Evolutionary conservation across 163 green algal species (phyloP).

Genomic region (Chlamydomonas reinhardtii): DNA sequence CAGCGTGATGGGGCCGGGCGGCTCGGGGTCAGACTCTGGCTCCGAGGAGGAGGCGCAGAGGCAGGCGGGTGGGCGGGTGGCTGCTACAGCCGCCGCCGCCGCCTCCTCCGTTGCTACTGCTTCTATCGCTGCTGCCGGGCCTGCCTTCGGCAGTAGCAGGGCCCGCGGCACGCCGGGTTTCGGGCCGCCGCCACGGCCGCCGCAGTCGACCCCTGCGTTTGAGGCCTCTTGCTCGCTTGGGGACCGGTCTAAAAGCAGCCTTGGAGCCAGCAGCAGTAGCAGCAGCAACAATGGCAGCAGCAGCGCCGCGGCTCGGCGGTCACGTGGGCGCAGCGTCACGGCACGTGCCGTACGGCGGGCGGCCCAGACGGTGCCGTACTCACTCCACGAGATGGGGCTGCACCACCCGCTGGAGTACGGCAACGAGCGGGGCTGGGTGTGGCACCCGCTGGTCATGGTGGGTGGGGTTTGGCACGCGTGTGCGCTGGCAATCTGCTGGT

Average conservation of each 20-base stretch:
- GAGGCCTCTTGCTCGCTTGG: background rate
- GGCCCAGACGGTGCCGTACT: constrained; percentile 26
- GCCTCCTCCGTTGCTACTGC: too few species aligned
- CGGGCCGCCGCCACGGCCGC: background rate
- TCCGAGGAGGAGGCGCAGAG: background rate
- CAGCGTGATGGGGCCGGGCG: background rate
- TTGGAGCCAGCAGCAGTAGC: background rate
- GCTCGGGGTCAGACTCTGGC: background rate
- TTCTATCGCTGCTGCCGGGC: too few species aligned
- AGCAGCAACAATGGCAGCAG: background rate
- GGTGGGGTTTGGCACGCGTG: background rate
- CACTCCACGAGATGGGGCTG: constrained; percentile 43
- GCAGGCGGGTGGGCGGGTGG: too few species aligned
- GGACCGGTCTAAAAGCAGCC: too few species aligned
- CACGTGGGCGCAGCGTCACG: background rate
- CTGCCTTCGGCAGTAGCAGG: too few species aligned
- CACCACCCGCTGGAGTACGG: constrained; percentile 62
- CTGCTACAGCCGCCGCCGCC: background rate
- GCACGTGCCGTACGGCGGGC: constrained; percentile 10
- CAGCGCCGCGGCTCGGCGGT: background rate
- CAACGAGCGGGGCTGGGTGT: constrained; percentile 45
- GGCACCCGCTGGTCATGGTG: constrained; percentile 68
- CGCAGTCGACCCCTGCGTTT: background rate
- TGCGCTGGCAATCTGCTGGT: too few species aligned
- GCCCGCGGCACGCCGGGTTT: too few species aligned